These are phyloP conservation scores for Eucalyptus sp. DNA, from an alignment of 345 rosid genomes.

Conservation along the genomic window DNA sequence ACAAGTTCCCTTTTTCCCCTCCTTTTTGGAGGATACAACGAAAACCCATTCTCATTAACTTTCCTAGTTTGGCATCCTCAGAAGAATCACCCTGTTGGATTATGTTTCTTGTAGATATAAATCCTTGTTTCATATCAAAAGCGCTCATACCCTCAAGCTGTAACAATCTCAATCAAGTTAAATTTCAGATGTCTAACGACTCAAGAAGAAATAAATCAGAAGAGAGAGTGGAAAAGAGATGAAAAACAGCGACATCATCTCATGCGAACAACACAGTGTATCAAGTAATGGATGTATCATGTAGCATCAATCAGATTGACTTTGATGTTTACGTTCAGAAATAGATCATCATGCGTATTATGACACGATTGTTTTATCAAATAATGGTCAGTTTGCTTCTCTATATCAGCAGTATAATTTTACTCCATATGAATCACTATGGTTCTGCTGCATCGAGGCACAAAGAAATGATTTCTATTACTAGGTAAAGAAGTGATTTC, in stretches of 20 bases:
- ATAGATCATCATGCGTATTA: background rate
- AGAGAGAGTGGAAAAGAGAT: background rate
- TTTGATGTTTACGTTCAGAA: background rate
- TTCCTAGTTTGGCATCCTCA: background rate
- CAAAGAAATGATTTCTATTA: too few species aligned
- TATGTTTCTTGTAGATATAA: background rate
- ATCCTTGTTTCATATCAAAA: background rate
- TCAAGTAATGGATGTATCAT: background rate
- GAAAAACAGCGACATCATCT: background rate
- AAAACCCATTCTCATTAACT: background rate
- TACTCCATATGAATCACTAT: background rate
- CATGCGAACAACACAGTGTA: background rate
- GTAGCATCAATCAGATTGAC: background rate
- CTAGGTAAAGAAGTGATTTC: background rate
- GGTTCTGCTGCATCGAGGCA: background rate
- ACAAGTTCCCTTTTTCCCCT: background rate
- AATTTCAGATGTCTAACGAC: background rate
- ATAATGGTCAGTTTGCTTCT: background rate
- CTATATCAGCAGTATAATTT: background rate
- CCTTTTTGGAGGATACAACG: background rate
- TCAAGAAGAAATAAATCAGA: background rate
- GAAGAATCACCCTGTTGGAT: background rate
- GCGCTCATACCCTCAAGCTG: background rate
- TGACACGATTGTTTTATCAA: background rate
- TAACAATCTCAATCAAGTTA: background rate